Conservation (phyloP, 1,139 yeast genomes). For the Kodamaea sp. region DNA sequence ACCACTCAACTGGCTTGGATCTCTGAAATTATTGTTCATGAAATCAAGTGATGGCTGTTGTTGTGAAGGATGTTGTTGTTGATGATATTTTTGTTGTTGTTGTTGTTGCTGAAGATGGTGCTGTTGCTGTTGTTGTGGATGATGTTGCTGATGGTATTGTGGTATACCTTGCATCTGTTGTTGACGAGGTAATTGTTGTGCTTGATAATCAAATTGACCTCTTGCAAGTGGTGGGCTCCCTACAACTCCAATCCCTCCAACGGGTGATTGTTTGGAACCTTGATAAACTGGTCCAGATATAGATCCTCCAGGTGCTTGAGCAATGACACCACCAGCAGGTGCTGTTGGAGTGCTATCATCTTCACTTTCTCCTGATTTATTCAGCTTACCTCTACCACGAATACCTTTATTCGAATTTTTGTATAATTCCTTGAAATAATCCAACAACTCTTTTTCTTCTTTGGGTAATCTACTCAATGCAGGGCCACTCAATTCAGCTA, state of each 20-base stretch:
- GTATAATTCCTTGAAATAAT: slow-evolving; percentile 76
- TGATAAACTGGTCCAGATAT: slow-evolving; percentile 5
- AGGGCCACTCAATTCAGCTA: slow-evolving; percentile 52
- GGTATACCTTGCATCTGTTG: slow-evolving; percentile 1
- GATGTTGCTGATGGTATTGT: slow-evolving; percentile 8
- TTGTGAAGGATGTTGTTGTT: slow-evolving; percentile 5
- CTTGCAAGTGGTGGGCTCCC: slow-evolving; percentile 1
- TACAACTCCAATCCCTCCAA: too few relatives aligned
- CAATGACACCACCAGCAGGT: slow-evolving; percentile 3
- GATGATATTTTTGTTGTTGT: slow-evolving; percentile 9
- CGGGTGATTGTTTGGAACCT: neutral
- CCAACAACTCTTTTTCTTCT: slow-evolving; percentile 64
- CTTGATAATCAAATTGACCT: slow-evolving; percentile 11
- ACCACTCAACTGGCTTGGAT: slow-evolving; percentile 13
- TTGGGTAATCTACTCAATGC: slow-evolving; percentile 51
- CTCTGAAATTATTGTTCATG: slow-evolving; percentile 12
- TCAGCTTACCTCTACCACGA: slow-evolving; percentile 74
- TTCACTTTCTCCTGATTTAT: slow-evolving; percentile 4
- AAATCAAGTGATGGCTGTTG: slow-evolving; percentile 13
- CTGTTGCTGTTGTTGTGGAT: slow-evolving; percentile 7
- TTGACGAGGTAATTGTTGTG: neutral
- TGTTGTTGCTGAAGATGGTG: slow-evolving; percentile 9
- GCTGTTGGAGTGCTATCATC: slow-evolving; percentile 1
- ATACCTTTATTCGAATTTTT: slow-evolving; percentile 89
- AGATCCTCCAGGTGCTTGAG: slow-evolving; percentile 4